These are phyloP conservation scores for Neofusicoccum parvum DNA, from an alignment of 2,329 filamentous ascomycete genomes.

Conservation along the genomic window DNA sequence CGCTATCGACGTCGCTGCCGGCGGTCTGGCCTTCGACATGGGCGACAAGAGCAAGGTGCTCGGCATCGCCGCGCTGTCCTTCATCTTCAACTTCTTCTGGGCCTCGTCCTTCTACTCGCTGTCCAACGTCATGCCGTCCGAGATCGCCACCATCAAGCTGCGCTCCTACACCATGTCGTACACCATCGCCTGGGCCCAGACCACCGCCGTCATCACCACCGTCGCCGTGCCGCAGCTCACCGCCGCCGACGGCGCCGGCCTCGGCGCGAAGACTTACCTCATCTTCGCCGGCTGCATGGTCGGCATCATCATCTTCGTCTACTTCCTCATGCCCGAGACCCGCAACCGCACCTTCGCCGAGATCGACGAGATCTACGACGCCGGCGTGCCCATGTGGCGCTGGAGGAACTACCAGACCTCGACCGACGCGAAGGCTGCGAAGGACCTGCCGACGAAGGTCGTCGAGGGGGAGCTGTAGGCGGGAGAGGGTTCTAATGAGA, in stretches of 20 bases:
- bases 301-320: constrained; percentile 48
- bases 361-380: constrained; percentile 50
- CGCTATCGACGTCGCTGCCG: not conserved
- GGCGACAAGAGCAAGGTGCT: not conserved
- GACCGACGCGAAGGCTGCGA: constrained; percentile 7
- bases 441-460: not conserved
- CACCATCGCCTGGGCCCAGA: constrained; percentile 17
- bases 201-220: constrained; percentile 16
- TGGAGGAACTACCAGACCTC: not conserved
- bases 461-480: constrained; percentile 11
- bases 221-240: constrained; percentile 7
- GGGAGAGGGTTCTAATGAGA: too few species aligned
- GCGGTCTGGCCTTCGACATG: constrained; percentile 3
- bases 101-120: constrained; percentile 12
- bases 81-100: constrained; percentile 20
- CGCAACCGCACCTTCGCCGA: constrained; percentile 49
- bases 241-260: not conserved
- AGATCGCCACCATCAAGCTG: constrained; percentile 17
- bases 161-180: constrained; percentile 13
- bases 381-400: constrained; percentile 7
- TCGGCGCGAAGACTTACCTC: constrained; percentile 33
- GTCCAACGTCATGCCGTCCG: constrained; percentile 12
- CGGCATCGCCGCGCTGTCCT: constrained; percentile 2
- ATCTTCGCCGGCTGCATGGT: constrained; percentile 53
- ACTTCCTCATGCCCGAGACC: constrained; percentile 47